A percentile compares a stretch with the other conserved stretches of the same genome.
Conservation (phyloP, 139 green algal genomes). For the Chlamydomonas applanata region DNA sequence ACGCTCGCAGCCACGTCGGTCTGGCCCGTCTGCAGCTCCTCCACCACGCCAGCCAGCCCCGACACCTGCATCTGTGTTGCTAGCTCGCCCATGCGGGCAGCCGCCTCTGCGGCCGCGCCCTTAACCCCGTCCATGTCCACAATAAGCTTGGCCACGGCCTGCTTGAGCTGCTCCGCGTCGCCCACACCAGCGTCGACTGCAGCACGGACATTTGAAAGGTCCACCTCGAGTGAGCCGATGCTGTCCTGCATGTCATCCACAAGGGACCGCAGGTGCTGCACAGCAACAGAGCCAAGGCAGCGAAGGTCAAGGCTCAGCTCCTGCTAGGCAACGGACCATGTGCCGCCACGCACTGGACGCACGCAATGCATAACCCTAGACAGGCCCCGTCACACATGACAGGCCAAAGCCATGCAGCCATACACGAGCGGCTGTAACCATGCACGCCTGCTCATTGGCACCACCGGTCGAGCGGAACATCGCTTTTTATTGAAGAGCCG, state of each 20-base stretch:
- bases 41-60: neutral
- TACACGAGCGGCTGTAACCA: no score
- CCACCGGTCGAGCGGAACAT: no score
- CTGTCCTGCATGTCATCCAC: neutral
- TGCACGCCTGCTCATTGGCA: no score
- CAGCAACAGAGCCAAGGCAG: no score
- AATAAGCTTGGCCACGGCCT: conserved; percentile 1
- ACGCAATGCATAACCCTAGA: no score
- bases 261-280: neutral
- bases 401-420: no score
- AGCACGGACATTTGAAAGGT: neutral
- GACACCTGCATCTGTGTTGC: neutral
- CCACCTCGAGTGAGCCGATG: neutral
- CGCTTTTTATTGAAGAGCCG: no score
- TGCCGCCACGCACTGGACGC: no score
- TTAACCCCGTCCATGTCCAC: conserved; percentile 3
- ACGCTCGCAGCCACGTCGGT: no score
- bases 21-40: neutral
- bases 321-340: no score
- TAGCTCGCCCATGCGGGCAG: conserved; percentile 2
- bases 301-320: no score
- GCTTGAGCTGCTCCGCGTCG: neutral
- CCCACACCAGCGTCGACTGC: neutral
- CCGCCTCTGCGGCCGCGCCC: neutral
- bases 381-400: no score